phyloP scores from a whole-genome alignment of 2,329 filamentous ascomycete species.

The Alternaria brassicicola region DNA sequence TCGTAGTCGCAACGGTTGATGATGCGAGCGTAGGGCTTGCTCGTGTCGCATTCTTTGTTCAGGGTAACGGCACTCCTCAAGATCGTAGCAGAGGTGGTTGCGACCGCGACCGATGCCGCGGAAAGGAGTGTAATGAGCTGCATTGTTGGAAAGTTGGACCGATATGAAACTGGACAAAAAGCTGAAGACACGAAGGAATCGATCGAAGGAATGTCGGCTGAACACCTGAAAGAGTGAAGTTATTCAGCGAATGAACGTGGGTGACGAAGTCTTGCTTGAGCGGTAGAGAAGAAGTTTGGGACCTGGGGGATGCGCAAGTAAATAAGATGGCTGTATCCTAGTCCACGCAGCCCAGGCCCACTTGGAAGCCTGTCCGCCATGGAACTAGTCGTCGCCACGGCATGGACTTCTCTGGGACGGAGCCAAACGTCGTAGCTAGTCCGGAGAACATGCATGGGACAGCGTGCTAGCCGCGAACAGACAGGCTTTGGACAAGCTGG shows the following conservation, averaged over 20 bases:
- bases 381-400: constrained; percentile 45
- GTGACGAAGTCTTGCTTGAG: constrained; percentile 48
- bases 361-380: constrained; percentile 35
- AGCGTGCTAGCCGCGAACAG: constrained; percentile 31
- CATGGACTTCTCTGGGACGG: constrained; percentile 39
- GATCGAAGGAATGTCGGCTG: constrained; percentile 46
- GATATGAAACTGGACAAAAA: constrained; percentile 16
- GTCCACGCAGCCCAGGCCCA: constrained; percentile 35
- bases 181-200: constrained; percentile 28
- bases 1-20: constrained; percentile 48
- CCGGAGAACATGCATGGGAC: constrained; percentile 35
- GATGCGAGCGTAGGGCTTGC: constrained; percentile 34
- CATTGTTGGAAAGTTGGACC: constrained; percentile 36
- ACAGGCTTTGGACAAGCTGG: constrained; percentile 23
- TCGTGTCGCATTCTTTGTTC: constrained; percentile 22
- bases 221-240: constrained; percentile 51
- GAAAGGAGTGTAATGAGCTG: constrained; percentile 41
- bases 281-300: constrained; percentile 33
- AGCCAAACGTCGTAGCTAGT: constrained; percentile 43
- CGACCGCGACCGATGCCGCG: constrained; percentile 39
- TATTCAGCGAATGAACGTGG: constrained; percentile 48
- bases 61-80: constrained; percentile 22
- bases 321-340: constrained; percentile 44
- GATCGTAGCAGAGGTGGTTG: constrained; percentile 29
- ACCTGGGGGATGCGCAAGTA: constrained; percentile 44